A percentile compares a stretch with the other conserved stretches of the same genome.
Evolutionary conservation across 352 stramenopile genomes (phyloP).

Genomic region (Halophytophthora batemanensis): DNA sequence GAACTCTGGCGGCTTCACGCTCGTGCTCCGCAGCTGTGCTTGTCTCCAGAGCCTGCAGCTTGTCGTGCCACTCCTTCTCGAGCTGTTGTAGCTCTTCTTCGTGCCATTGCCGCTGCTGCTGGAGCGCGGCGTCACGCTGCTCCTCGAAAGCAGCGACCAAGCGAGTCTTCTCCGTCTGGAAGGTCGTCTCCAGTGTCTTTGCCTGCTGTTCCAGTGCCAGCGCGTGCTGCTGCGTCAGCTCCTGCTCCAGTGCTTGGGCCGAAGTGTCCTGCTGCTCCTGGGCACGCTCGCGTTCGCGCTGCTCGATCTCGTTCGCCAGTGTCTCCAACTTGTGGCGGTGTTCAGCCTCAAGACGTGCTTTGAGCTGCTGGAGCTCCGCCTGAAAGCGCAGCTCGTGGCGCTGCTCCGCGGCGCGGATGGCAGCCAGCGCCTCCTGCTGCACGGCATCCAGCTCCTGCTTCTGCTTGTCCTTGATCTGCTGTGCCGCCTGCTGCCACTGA

Average conservation of each 20-base stretch:
- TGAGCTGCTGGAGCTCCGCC: conserved; percentile 29
- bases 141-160: conserved; percentile 3
- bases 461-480: conserved; percentile 71
- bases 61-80: conserved; percentile 23
- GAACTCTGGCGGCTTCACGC: conserved; percentile 15
- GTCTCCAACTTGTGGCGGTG: conserved; percentile 17
- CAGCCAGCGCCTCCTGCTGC: conserved; percentile 55
- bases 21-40: conserved; percentile 1
- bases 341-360: conserved; percentile 31
- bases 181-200: conserved; percentile 6
- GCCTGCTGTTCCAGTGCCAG: conserved; percentile 16
- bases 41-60: conserved; percentile 11
- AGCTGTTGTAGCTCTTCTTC: conserved; percentile 15
- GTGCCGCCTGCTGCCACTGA: conserved; percentile 72
- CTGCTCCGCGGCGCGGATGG: conserved; percentile 65
- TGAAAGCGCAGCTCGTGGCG: conserved; percentile 50
- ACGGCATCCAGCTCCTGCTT: conserved; percentile 62
- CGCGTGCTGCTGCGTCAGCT: conserved; percentile 13
- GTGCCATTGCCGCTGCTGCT: conserved; percentile 12
- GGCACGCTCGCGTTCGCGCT: conserved; percentile 23
- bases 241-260: conserved; percentile 21
- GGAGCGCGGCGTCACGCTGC: conserved; percentile 13
- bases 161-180: conserved; percentile 12
- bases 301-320: conserved; percentile 20
- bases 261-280: conserved; percentile 15